These are phyloP conservation scores for Syncephalastrum sp. DNA, from an alignment of 371 early-diverging fungal genomes.

Conservation along the genomic window DNA sequence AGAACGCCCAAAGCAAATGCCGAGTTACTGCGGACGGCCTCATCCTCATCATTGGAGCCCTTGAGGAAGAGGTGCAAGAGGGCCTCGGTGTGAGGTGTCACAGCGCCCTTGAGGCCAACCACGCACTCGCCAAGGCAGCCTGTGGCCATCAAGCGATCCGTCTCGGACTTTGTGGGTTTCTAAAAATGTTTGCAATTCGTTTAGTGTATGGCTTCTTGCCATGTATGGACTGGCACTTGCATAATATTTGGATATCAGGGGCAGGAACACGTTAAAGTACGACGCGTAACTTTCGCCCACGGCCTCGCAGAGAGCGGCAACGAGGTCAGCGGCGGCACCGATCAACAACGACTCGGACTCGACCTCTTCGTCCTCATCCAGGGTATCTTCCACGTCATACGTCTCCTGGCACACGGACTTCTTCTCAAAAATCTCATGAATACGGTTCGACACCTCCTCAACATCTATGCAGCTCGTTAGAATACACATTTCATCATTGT, in stretches of 20 bases:
- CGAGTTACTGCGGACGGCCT: conserved; percentile 82
- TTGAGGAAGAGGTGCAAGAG: conserved; percentile 61
- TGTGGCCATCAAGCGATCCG: conserved; percentile 86
- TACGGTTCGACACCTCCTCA: conserved; percentile 50
- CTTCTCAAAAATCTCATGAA: conserved; percentile 74
- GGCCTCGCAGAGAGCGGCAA: conserved; percentile 72
- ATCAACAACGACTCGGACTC: conserved; percentile 82
- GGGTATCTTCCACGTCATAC: conserved; percentile 62
- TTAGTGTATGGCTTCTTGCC: not conserved
- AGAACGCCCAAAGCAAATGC: conserved; percentile 82
- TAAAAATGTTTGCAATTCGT: conserved; percentile 10
- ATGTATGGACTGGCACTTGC: conserved; percentile 8
- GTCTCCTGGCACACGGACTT: conserved; percentile 77
- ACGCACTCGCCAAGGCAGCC: conserved; percentile 83
- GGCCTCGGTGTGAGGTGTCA: conserved; percentile 72
- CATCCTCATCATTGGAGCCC: conserved; percentile 71
- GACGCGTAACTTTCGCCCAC: conserved; percentile 71
- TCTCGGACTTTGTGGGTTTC: conserved; percentile 59
- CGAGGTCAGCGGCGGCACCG: conserved; percentile 77
- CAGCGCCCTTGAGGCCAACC: conserved; percentile 62
- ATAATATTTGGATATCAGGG: conserved; percentile 71
- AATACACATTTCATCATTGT: not conserved
- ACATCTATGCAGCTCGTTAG: conserved; percentile 13
- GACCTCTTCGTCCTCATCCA: conserved; percentile 78
- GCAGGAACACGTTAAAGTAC: conserved; percentile 70